Percentiles rank a stretch among this genome's conserved stretches.
Conservation (phyloP, 1,284 basidiomycete species). For the Erythrobasidium hasegawianum region DNA sequence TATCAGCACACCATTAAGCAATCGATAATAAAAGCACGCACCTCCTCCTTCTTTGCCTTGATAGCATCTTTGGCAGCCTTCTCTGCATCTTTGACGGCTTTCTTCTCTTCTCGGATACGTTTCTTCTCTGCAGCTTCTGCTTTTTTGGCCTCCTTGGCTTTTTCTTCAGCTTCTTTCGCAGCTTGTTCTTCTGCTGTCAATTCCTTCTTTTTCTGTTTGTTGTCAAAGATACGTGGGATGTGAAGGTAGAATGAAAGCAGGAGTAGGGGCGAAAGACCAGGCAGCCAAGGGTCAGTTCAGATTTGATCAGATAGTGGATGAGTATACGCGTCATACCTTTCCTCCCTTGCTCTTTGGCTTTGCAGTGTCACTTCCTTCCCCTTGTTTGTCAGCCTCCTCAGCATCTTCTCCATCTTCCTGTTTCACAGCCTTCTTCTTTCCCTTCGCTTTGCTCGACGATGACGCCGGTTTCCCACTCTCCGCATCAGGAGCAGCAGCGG, state of each 20-base stretch:
- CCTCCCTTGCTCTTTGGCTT: conserved; percentile 33
- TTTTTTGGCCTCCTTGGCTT: conserved; percentile 32
- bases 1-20: no score
- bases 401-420: neutral
- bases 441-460: conserved; percentile 36
- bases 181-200: conserved; percentile 33
- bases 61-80: conserved; percentile 16
- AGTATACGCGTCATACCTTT: no score
- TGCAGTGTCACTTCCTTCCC: conserved; percentile 18
- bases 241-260: no score
- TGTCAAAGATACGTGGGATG: no score
- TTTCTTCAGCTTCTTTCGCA: conserved; percentile 22
- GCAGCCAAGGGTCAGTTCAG: no score
- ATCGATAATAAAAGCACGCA: no score
- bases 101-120: conserved; percentile 28
- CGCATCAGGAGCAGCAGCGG: no score
- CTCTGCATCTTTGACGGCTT: conserved; percentile 34
- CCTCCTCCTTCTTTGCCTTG: conserved; percentile 21
- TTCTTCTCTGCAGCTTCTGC: conserved; percentile 19
- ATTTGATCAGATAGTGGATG: no score
- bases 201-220: conserved; percentile 36
- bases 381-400: neutral
- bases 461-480: no score
- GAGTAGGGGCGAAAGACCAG: no score
- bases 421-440: conserved; percentile 26